Base-by-base conservation (phyloP, 257 asterid genomes). In the Nicotiana tabacum region DNA sequence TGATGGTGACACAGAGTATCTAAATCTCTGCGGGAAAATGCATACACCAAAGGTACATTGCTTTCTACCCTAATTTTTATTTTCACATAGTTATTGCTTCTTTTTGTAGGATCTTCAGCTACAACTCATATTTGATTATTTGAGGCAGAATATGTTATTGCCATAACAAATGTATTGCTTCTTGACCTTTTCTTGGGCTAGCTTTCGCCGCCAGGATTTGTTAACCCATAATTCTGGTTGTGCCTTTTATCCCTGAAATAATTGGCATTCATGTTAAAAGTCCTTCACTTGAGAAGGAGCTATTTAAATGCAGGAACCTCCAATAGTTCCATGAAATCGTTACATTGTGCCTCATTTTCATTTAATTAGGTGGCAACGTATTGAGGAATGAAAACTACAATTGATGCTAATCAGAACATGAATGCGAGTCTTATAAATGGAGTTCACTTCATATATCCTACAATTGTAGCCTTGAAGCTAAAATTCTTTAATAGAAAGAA, bases 91-190 rank as follows among this genome's bases (percentile, higher is more conserved):
- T 27, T 74, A 74, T 15, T 48, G 43, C 64, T 76, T 48, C 46
- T 74, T 27, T 48, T 51, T 1, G 2, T 74, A 27, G 21, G 37
- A 51, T 51, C 80, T 74, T 74, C 80, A 74, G 64, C 16, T 48
- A 2, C 43, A 74, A 48, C 4, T 46, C 39, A 27, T 15, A 21
- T 72, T 43, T 46, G 78, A 72, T 33, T 48, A 53, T 13, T 24
- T 72, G 79, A 72, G 79, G 79, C 61, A 13, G 61, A 72, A 72
- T 72, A 72, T 46, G 24, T 72, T 72, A 70, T 72, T 70, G 58
- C 33, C n/a, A 11, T 43, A 29, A 46, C 60, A 46, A 72, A 21
- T 72, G 18, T 33, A 72, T 72, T 72, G 37, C 61, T 72, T 72
- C 13, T 24, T 72, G 37, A 72, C 61, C 79, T 13, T 35, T 72